Evolutionary conservation across 148 eudicot genomes (phyloP).

Genomic region (Vaccinium corymbosum): DNA sequence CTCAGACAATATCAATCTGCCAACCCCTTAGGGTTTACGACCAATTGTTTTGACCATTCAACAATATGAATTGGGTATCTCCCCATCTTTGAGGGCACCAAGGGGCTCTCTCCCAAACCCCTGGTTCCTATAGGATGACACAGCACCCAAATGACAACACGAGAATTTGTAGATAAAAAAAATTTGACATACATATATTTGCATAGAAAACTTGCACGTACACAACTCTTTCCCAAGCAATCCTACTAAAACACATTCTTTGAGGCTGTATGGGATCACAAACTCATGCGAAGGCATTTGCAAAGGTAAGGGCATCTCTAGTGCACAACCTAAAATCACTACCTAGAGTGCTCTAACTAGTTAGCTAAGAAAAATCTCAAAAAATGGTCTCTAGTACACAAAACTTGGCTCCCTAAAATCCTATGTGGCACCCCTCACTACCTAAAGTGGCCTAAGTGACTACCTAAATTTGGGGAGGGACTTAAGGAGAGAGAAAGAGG

Average conservation of each 20-base stretch:
- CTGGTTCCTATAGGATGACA: not conserved
- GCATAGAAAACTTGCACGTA: not conserved
- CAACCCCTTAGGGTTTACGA: no score
- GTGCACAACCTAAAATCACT: no score
- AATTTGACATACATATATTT: not conserved
- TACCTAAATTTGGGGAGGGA: no score
- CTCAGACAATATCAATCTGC: no score
- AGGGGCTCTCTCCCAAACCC: not conserved
- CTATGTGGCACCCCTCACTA: no score
- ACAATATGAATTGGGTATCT: not conserved
- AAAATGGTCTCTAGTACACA: no score
- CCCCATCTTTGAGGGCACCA: not conserved
- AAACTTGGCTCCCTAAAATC: no score
- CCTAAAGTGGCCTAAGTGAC: no score
- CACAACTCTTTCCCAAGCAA: not conserved
- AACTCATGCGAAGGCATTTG: not conserved
- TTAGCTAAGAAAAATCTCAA: no score
- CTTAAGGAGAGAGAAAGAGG: no score
- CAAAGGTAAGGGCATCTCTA: no score
- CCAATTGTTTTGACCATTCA: not conserved
- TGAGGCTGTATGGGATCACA: not conserved
- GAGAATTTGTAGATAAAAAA: not conserved
- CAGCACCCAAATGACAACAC: not conserved
- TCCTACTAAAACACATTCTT: not conserved
- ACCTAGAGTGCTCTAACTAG: no score